Conservation (phyloP, 176 grass and related monocot genomes). For the Paspalum notatum region DNA sequence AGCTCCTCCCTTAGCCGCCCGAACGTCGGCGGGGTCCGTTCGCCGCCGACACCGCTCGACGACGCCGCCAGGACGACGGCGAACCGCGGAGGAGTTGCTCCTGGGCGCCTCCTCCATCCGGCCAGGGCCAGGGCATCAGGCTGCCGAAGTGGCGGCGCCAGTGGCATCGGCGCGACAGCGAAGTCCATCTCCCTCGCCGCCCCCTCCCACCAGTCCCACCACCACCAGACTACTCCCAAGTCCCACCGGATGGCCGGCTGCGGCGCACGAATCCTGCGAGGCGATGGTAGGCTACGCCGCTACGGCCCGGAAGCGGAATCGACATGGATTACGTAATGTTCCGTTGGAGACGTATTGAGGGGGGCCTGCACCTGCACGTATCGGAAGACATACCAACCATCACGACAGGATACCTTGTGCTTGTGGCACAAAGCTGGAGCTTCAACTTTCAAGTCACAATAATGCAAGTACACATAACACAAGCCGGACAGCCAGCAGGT, state of each 20-base stretch:
- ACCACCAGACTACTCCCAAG: too few species aligned
- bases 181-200: conserved; percentile 39
- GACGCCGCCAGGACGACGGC: conserved; percentile 14
- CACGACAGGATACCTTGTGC: too few species aligned
- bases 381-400: too few species aligned
- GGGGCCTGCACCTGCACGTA: too few species aligned
- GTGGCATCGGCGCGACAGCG: conserved; percentile 26
- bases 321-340: fast-evolving
- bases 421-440: too few species aligned
- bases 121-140: background rate
- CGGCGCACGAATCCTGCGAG: too few species aligned
- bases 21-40: conserved; percentile 28
- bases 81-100: conserved; percentile 18
- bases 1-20: conserved; percentile 66
- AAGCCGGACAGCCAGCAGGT: background rate
- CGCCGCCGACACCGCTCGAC: background rate
- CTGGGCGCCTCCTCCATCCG: conserved; percentile 17
- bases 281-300: background rate
- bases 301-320: background rate
- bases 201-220: background rate
- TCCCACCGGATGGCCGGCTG: background rate
- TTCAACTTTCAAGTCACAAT: too few species aligned
- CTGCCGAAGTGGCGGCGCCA: background rate
- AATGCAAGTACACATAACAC: too few species aligned
- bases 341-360: background rate